These are phyloP conservation scores for Talaromyces funiculosus DNA, from an alignment of 2,329 filamentous ascomycete species.

Conservation along the genomic window DNA sequence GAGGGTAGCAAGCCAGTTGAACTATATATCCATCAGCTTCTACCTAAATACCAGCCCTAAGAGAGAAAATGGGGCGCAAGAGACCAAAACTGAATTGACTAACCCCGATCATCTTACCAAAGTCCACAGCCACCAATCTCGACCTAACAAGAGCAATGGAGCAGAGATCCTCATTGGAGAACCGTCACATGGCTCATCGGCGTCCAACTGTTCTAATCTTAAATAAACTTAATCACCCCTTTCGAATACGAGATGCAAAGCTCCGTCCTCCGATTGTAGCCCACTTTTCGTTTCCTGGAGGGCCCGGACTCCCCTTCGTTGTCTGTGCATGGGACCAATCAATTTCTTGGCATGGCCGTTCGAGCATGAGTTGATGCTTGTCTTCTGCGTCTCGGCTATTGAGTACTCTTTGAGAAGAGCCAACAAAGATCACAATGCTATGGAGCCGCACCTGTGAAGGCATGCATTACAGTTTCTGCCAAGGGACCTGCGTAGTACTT, in stretches of 20 bases:
- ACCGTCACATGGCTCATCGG: not conserved
- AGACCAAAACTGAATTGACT: not conserved
- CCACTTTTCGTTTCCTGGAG: not conserved
- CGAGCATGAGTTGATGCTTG: not conserved
- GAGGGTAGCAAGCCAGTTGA: not conserved
- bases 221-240: not conserved
- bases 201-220: not conserved
- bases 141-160: not conserved
- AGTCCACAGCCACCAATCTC: not conserved
- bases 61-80: not conserved
- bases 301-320: not conserved
- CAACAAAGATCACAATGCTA: not conserved
- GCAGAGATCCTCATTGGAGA: not conserved
- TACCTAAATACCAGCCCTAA: not conserved
- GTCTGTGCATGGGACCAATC: not conserved
- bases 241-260: constrained; percentile 4
- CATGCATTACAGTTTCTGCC: not conserved
- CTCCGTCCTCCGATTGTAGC: not conserved
- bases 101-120: not conserved
- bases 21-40: not conserved
- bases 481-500: not conserved
- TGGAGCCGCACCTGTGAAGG: not conserved
- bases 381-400: not conserved
- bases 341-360: not conserved
- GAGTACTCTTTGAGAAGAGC: not conserved